A percentile compares a stretch with the other conserved stretches of the same genome.
Conservation (phyloP, 179 eudicot species). For the Amaranthus tricolor region DNA sequence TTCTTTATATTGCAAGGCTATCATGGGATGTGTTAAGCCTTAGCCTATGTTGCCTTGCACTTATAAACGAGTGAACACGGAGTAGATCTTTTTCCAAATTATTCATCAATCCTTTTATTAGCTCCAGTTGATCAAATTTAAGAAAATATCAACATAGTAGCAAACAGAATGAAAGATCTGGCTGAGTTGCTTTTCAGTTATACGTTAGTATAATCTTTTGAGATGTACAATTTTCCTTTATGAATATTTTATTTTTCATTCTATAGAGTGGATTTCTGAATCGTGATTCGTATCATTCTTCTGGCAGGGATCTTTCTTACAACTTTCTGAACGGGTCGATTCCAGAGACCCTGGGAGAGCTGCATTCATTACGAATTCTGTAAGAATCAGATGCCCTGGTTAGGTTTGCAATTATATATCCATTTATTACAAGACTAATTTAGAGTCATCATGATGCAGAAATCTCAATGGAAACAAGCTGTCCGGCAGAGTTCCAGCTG, state of each 20-base stretch:
- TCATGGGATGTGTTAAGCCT: background rate
- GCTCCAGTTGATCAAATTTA: no score
- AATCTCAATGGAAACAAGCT: conserved; percentile 89
- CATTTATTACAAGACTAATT: background rate
- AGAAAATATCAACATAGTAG: no score
- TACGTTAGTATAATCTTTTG: no score
- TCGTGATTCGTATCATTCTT: background rate
- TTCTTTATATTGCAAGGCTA: background rate
- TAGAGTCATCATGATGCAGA: conserved; percentile 36
- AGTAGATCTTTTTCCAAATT: no score
- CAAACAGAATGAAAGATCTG: no score
- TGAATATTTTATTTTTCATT: background rate
- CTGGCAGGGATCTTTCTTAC: conserved; percentile 88
- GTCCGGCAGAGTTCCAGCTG: conserved; percentile 81
- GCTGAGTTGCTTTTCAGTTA: no score
- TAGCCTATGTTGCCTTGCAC: background rate
- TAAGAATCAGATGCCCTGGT: conserved; percentile 33
- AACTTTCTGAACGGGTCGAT: conserved; percentile 87
- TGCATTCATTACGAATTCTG: conserved; percentile 64
- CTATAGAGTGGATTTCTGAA: conserved; percentile 3
- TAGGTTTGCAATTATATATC: background rate
- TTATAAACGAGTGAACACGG: no score
- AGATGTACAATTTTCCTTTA: no score
- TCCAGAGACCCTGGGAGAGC: conserved; percentile 81
- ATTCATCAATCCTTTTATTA: no score